Evolutionary conservation across 2,329 filamentous ascomycete genomes (phyloP), one percentile per base, ranked within the genome.

Genomic region (Daldinia sp.): DNA sequence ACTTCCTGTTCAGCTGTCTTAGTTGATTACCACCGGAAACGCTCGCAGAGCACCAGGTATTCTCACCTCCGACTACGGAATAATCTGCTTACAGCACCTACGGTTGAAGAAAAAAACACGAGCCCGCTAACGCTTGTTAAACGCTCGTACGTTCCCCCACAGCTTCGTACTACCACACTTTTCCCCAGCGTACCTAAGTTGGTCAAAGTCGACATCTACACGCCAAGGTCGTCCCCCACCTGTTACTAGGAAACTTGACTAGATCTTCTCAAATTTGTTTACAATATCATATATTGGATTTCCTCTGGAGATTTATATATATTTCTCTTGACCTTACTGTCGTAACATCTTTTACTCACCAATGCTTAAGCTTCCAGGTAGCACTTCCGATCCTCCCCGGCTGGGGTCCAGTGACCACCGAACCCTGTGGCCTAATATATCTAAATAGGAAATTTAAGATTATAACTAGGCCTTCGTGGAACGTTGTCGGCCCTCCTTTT

Each of bases 71-170:
- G 57, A 63, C 60, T 45, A 34, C 61, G 47, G 53, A 47, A 67
- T 56, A 41, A 25, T 49, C 60, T n/a, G n/a, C n/a, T 60, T 27
- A 27, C 27, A 62, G 41, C 52, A 54, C 64, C 35, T n/a, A n/a
- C n/a, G n/a, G 63, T 63, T 64, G 58, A 63, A 60, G 61, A 64
- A 59, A 66, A 56, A 56, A 57, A 45, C 30, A 63, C 64, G 50
- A 57, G 55, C 61, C 55, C 62, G 55, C 54, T 68, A 69, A 67
- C 63, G 57, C 58, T 63, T 67, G 30, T 66, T 71, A 65, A 61
- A 63, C 67, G 59, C 64, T 45, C 52, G 15, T 48, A 37, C 58
- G 41, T 56, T n/a, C 64, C 67, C 58, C 48, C 50, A 60, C 54
- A 55, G 30, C 47, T 39, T 49, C 65, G 65, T 69, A 58, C 61